Evolutionary conservation across 2,329 filamentous ascomycete genomes (phyloP), one percentile per base, ranked within the genome.

Genomic region (Penicillium sumatraense): DNA sequence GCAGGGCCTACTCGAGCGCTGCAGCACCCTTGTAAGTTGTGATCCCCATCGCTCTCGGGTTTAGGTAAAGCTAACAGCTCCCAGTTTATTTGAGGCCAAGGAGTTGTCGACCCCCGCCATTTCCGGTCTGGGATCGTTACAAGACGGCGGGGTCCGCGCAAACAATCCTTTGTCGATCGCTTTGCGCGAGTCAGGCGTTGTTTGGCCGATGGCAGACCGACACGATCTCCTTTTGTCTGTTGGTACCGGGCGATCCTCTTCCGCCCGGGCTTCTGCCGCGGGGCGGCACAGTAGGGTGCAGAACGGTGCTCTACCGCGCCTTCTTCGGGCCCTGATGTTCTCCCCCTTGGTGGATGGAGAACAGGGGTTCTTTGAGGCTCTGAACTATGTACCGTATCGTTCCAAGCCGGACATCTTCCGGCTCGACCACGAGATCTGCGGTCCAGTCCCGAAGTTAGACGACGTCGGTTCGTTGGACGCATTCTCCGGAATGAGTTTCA

Each of bases 101-200:
- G n/a, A 18, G 35, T 38, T 38, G n/a, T 18, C 31, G 31, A 33
- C 31, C 31, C 31, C 31, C 11, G 31, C 31, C 31, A 51, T 26
- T 36, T 14, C 52, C 63, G 46, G 49, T 11, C 50, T 57, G 33
- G 60, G 63, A 18, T 16, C 52, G 8, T 35, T 67, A 13, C 60
- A 67, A 45, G 64, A 67, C 48, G 63, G 64, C 11, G 65, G 63
- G 4, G 57, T 67, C 14, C 53, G 60, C 21, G 63, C 61, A 31
- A 67, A 67, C 46, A 65, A 65, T 45, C 65, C 63, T 9, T 40
- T 60, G 7, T 53, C 60, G 1, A 60, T 60, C 46, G 63, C 57
- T 18, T 53, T 59, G 35, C 55, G 53, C 26, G 65, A 67, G 49
- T 56, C 56, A 11, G 33, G 14, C 13, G 41, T 49, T 4, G 59